Conservation (phyloP, 139 green algal genomes). For the Chlamydomonas urium region DNA sequence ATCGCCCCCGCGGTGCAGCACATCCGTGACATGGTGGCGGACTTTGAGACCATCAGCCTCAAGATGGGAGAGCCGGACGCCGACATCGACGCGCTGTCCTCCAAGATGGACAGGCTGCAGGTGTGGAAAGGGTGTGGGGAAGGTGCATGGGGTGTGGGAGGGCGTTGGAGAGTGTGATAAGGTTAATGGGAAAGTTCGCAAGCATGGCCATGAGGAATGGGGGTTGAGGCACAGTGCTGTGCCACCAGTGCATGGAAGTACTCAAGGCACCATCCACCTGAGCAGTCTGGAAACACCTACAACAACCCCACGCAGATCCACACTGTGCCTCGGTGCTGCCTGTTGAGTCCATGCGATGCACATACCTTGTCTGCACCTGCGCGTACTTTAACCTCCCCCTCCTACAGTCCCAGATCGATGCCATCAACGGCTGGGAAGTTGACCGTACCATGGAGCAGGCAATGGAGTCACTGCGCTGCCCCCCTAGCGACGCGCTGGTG, state of each 20-base stretch:
- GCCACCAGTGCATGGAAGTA: no score
- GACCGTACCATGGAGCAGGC: conserved; percentile 69
- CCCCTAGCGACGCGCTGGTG: conserved; percentile 55
- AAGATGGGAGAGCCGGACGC: conserved; percentile 65
- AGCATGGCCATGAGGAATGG: no score
- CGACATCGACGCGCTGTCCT: conserved; percentile 69
- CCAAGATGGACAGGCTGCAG: conserved; percentile 24
- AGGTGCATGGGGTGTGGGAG: no score
- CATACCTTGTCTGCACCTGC: neutral
- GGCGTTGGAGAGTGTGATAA: no score
- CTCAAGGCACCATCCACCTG: no score
- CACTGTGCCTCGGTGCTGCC: no score
- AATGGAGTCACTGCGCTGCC: conserved; percentile 74
- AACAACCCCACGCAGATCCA: no score
- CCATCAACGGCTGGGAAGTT: conserved; percentile 77
- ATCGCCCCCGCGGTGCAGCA: conserved; percentile 28
- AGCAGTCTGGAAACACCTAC: no score
- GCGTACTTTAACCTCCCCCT: neutral
- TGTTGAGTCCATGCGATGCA: no score
- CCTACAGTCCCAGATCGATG: conserved; percentile 65
- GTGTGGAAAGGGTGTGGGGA: no score
- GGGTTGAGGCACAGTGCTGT: no score
- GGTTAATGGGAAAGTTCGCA: no score
- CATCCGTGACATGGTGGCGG: conserved; percentile 27
- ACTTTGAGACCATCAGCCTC: conserved; percentile 57